These are phyloP conservation scores for Bipolaris victoriae DNA, from an alignment of 2,329 filamentous ascomycete genomes.

Conservation along the genomic window DNA sequence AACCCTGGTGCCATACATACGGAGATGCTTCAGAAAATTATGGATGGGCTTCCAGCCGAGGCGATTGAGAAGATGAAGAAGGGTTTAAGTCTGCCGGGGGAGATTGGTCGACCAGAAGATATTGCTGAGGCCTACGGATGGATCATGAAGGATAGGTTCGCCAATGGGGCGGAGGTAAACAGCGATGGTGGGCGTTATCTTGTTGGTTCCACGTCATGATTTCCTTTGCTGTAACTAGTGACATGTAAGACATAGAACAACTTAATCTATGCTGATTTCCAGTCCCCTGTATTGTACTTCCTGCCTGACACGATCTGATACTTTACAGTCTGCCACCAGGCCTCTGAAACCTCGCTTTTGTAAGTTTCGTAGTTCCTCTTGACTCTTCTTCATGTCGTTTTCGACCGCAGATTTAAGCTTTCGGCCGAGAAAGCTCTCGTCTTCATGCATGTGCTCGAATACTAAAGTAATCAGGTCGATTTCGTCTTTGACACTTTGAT, in stretches of 20 bases:
- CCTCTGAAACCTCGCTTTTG: constrained; percentile 32
- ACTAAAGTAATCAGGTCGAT: constrained; percentile 35
- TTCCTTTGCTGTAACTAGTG: background rate
- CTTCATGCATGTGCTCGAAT: constrained; percentile 39
- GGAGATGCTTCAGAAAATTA: constrained; percentile 45
- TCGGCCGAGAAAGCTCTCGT: constrained; percentile 30
- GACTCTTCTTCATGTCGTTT: constrained; percentile 26
- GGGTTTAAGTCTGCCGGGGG: constrained; percentile 28
- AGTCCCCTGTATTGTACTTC: constrained; percentile 24
- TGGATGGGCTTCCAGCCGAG: constrained; percentile 22
- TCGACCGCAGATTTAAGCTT: constrained; percentile 39
- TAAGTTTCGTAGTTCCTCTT: constrained; percentile 20
- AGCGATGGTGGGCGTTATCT: constrained; percentile 49
- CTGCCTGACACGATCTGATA: constrained; percentile 27
- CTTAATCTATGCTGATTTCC: background rate
- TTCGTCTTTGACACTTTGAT: constrained; percentile 29
- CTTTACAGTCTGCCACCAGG: constrained; percentile 36
- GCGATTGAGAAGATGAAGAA: constrained; percentile 22
- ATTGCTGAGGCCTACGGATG: constrained; percentile 54
- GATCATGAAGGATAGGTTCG: constrained; percentile 53
- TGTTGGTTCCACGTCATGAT: constrained; percentile 4
- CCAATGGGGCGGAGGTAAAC: constrained; percentile 44
- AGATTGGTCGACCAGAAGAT: constrained; percentile 43
- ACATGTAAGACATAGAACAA: too few species aligned
- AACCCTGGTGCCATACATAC: constrained; percentile 52